Conservation (phyloP, 2,329 filamentous ascomycete genomes). For the Penicillium sclerotigenum region DNA sequence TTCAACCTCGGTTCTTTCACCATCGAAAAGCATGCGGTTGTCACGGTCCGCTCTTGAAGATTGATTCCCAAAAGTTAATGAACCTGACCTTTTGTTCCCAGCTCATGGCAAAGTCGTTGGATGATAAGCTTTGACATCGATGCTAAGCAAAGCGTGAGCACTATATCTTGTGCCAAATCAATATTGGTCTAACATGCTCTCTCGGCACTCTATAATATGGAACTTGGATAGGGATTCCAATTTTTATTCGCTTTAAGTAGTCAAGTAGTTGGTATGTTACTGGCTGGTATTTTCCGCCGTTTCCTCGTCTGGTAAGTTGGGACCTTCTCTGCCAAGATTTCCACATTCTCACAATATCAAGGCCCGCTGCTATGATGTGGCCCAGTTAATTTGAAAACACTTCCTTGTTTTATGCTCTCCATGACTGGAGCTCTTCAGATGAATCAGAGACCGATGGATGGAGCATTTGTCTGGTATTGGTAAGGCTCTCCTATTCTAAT, state of each 20-base stretch:
- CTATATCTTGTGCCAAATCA: background rate
- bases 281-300: conserved; percentile 62
- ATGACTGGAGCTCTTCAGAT: conserved; percentile 56
- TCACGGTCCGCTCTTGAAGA: conserved; percentile 40
- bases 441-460: conserved; percentile 59
- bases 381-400: conserved; percentile 62
- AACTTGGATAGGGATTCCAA: conserved; percentile 26
- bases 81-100: background rate
- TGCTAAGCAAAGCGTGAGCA: conserved; percentile 17
- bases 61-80: background rate
- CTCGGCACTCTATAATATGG: conserved; percentile 22
- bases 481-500: background rate
- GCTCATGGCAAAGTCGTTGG: conserved; percentile 21
- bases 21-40: conserved; percentile 42
- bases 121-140: background rate
- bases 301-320: conserved; percentile 50
- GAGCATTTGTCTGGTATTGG: conserved; percentile 62
- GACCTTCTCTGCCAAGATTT: background rate
- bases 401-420: conserved; percentile 67
- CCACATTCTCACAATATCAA: background rate
- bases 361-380: conserved; percentile 65
- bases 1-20: conserved; percentile 40
- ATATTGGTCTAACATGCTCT: background rate
- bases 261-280: conserved; percentile 59
- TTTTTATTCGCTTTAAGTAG: conserved; percentile 28